phyloP scores from a whole-genome alignment of 805 yeast species.

The Sporopachydermia quercuum region DNA sequence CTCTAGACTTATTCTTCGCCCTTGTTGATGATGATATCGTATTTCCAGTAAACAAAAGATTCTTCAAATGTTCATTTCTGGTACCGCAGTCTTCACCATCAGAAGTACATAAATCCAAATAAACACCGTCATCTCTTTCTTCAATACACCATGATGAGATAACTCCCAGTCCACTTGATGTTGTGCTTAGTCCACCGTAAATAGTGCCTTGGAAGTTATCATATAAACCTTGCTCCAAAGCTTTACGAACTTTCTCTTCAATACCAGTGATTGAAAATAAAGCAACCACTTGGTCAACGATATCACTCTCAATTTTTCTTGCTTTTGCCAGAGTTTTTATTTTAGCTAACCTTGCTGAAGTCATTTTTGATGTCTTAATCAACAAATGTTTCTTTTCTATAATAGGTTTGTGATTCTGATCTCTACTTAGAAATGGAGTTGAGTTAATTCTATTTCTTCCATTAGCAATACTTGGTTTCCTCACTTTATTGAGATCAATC shows the following conservation, averaged over 20 bases:
- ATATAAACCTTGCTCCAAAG: neutral
- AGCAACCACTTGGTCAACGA: constrained; percentile 14
- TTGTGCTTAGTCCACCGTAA: constrained; percentile 1
- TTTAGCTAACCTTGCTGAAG: constrained; percentile 10
- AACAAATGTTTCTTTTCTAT: neutral
- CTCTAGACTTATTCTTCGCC: constrained; percentile 2
- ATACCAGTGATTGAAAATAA: constrained; percentile 11
- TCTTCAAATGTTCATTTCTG: constrained; percentile 2
- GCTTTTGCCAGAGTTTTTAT: constrained; percentile 14
- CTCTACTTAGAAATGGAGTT: too few relatives aligned
- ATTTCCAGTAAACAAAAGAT: constrained; percentile 3
- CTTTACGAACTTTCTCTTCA: constrained; percentile 11
- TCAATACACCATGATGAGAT: constrained; percentile 9
- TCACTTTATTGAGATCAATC: too few relatives aligned
- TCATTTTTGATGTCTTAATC: constrained; percentile 16
- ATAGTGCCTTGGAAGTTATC: constrained; percentile 1
- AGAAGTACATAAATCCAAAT: constrained; percentile 2
- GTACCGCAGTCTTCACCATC: constrained; percentile 5
- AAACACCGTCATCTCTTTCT: constrained; percentile 6
- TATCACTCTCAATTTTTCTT: constrained; percentile 14
- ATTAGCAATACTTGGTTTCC: too few relatives aligned
- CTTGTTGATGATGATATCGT: neutral
- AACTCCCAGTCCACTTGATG: constrained; percentile 4
- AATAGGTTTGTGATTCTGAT: too few relatives aligned
- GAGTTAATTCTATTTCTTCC: too few relatives aligned